Evolutionary conservation across 2,329 filamentous ascomycete species (phyloP).

Genomic region (Beauveria bassiana): DNA sequence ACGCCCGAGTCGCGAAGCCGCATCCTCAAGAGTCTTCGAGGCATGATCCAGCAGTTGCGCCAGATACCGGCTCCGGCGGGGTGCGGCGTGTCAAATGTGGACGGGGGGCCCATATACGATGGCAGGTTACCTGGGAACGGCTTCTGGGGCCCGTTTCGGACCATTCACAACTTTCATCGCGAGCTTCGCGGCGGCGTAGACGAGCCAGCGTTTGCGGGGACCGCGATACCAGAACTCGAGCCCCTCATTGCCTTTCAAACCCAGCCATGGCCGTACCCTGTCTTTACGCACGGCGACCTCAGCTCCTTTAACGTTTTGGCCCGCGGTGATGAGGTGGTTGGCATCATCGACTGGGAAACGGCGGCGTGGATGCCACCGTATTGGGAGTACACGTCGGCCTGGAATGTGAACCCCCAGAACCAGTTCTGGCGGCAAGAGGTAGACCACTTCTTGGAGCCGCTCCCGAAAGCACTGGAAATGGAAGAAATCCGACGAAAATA

Average conservation of each 20-base stretch:
- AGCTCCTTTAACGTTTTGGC: conserved; percentile 23
- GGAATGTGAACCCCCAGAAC: conserved; percentile 15
- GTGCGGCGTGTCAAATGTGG: background rate
- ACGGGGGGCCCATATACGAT: background rate
- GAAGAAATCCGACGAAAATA: background rate
- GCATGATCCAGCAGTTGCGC: background rate
- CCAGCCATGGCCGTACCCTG: background rate
- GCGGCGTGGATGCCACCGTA: conserved; percentile 19
- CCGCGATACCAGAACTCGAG: conserved; percentile 2
- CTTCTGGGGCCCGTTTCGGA: background rate
- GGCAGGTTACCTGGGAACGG: background rate
- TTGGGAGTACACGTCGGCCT: conserved; percentile 18
- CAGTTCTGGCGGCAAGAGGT: conserved; percentile 17
- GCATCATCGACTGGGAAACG: conserved; percentile 22
- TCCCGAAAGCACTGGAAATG: background rate
- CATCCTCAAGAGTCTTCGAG: background rate
- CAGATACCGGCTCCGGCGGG: background rate
- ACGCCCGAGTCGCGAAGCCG: background rate
- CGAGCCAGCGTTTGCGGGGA: background rate
- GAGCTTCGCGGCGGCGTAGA: background rate
- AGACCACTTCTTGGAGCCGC: background rate
- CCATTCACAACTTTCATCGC: background rate
- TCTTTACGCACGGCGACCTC: conserved; percentile 37
- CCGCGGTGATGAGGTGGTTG: conserved; percentile 19
- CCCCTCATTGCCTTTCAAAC: conserved; percentile 15